Conservation (phyloP, 73 alveolate genomes). For the Stentor roeselii region DNA sequence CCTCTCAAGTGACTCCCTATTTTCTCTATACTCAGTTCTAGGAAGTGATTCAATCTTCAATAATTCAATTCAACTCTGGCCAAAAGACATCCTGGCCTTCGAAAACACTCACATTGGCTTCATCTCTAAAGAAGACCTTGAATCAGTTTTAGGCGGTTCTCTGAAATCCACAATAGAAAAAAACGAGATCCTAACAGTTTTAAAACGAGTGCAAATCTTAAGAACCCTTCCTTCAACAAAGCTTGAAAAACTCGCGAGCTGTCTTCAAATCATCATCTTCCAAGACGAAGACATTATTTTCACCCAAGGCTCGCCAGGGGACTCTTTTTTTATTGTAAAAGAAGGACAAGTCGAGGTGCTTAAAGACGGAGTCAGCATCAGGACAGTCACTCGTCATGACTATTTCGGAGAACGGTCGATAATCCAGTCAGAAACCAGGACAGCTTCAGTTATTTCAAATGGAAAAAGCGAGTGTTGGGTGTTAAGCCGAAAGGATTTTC, state of each 20-base stretch:
- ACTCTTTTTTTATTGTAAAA: constrained; percentile 63
- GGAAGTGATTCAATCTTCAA: no score
- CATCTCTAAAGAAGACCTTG: no score
- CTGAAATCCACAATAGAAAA: neutral
- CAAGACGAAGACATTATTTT: constrained; percentile 52
- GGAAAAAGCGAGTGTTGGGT: constrained; percentile 37
- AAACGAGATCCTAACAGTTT: constrained; percentile 17
- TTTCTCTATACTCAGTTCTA: no score
- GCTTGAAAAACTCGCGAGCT: constrained; percentile 33
- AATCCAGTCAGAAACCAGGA: constrained; percentile 37
- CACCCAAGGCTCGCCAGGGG: constrained; percentile 75
- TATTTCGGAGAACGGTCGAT: constrained; percentile 44
- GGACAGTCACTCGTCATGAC: constrained; percentile 48
- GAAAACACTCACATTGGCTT: no score
- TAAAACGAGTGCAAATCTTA: constrained; percentile 35
- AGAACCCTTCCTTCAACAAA: constrained; percentile 34
- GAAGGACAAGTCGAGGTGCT: constrained; percentile 63
- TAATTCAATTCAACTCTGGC: no score
- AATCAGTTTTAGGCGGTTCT: neutral
- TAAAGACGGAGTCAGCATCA: constrained; percentile 40
- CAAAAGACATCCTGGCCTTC: no score
- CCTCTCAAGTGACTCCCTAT: no score
- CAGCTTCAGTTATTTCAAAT: constrained; percentile 47
- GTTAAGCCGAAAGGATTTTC: constrained; percentile 27
- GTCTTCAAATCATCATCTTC: constrained; percentile 32